Percentiles rank a stretch among this genome's conserved stretches.
Evolutionary conservation across 805 yeast genomes (phyloP).

Genomic region (Kodamaea kaohsiungensis): DNA sequence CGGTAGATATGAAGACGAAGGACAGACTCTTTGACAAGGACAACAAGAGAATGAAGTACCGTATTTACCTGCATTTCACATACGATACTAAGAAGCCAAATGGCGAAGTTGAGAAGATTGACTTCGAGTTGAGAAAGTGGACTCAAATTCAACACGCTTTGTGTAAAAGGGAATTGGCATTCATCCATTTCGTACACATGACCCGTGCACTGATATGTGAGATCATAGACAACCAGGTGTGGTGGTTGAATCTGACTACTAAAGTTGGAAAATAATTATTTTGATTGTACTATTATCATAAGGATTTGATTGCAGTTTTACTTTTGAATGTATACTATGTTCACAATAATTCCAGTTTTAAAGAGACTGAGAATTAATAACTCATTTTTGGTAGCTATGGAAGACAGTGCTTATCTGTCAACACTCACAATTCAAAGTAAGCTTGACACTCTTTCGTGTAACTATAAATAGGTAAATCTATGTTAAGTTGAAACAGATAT

Average conservation of each 20-base stretch:
- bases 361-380: no score
- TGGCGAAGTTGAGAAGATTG: constrained; percentile 10
- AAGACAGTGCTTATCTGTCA: no score
- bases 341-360: neutral
- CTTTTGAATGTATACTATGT: neutral
- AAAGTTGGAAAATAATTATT: neutral
- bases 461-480: no score
- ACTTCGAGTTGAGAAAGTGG: constrained; percentile 38
- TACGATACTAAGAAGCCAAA: constrained; percentile 15
- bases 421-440: no score
- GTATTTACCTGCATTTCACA: constrained; percentile 27
- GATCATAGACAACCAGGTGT: constrained; percentile 29
- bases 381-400: no score
- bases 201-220: constrained; percentile 26
- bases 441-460: no score
- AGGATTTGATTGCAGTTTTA: neutral
- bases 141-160: constrained; percentile 24
- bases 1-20: constrained; percentile 20
- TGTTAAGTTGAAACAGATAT: no score
- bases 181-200: constrained; percentile 23
- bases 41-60: constrained; percentile 25
- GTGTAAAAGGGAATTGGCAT: constrained; percentile 26
- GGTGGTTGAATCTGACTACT: constrained; percentile 18
- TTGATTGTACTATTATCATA: neutral
- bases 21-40: constrained; percentile 28